These are phyloP conservation scores for Cryphonectria naterciae DNA, from an alignment of 2,329 filamentous ascomycete genomes.

Conservation along the genomic window DNA sequence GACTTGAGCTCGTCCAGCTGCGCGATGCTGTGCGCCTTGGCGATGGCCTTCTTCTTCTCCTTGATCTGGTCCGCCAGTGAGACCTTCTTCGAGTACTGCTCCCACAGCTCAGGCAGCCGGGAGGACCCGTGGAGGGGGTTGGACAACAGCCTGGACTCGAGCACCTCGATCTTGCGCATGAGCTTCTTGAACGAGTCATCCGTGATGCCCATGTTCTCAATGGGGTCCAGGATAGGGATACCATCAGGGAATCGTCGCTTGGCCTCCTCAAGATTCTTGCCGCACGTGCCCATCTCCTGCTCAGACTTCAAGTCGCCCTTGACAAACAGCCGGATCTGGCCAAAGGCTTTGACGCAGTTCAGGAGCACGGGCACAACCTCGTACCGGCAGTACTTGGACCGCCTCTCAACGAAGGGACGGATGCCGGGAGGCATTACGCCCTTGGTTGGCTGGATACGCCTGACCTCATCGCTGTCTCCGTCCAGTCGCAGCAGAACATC, in stretches of 20 bases:
- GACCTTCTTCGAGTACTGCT: conserved; percentile 83
- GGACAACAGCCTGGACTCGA: conserved; percentile 85
- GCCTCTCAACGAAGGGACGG: conserved; percentile 60
- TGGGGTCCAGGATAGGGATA: conserved; percentile 83
- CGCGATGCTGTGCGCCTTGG: conserved; percentile 81
- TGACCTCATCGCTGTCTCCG: conserved; percentile 53
- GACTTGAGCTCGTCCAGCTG: conserved; percentile 97
- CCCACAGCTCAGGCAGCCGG: conserved; percentile 80
- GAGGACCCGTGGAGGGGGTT: conserved; percentile 94
- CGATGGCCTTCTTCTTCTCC: conserved; percentile 83
- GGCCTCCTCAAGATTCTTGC: conserved; percentile 76
- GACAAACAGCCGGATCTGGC: conserved; percentile 81
- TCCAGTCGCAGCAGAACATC: conserved; percentile 75
- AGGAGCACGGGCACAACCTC: conserved; percentile 86
- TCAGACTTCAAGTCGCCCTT: conserved; percentile 73
- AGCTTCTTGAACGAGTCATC: conserved; percentile 94
- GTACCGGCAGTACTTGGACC: conserved; percentile 66
- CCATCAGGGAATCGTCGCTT: conserved; percentile 90
- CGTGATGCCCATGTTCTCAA: conserved; percentile 94
- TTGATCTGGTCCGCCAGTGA: conserved; percentile 79
- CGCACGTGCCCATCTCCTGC: conserved; percentile 68
- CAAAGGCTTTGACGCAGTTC: conserved; percentile 82
- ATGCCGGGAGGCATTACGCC: conserved; percentile 66
- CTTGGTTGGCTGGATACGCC: conserved; percentile 57
- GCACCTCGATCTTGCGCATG: conserved; percentile 92